Evolutionary conservation across 257 asterid genomes (phyloP), one percentile per base, ranked within the genome.

Genomic region (Datura wrightii): DNA sequence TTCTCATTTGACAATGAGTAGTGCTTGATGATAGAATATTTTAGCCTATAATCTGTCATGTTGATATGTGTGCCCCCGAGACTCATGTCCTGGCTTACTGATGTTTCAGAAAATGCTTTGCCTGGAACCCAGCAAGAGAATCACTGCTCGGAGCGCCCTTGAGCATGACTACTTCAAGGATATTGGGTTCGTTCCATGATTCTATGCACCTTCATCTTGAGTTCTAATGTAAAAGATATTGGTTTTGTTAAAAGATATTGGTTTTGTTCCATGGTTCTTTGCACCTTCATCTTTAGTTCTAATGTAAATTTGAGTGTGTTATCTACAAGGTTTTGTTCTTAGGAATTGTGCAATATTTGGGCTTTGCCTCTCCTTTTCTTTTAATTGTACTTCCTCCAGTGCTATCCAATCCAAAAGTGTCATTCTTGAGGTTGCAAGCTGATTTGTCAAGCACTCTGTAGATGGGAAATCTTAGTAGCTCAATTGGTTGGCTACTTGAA

Each of bases 111-210:
- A 87, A 89, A 83, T 95, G 98, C 95, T 95, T 48, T 70, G 87
- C 90, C 83, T 94, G 88, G 99, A 95, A 88, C 99, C 99, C 83
- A 92, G 96, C 94, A 92, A 91, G 90, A 91, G 99, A 89, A 90
- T 94, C 86, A 93, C 98, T 0, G 99, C 99, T 48, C 91, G 97
- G 85, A 90, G 71, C 63, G 99, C 98, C 84, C 98, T 95, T 31
- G 96, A 95, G 90, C 99, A 95, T 54, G 97, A 91, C 76, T 95
- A 95, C 90, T 95, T 95, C 87, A 95, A 67, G 78, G 98, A 94
- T 83, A 91, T 93, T 34, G 93, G 90, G 44, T 85, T 82, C 54
- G 94, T 95, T 67, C 97, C 98, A 31, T 94, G 85, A 90, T 83
- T 55, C 5, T 58, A 76, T 55, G 79, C 60, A 56, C 56, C 84